Base-by-base conservation (phyloP, 768 basidiomycete species). In the Rhizopogon sp. region DNA sequence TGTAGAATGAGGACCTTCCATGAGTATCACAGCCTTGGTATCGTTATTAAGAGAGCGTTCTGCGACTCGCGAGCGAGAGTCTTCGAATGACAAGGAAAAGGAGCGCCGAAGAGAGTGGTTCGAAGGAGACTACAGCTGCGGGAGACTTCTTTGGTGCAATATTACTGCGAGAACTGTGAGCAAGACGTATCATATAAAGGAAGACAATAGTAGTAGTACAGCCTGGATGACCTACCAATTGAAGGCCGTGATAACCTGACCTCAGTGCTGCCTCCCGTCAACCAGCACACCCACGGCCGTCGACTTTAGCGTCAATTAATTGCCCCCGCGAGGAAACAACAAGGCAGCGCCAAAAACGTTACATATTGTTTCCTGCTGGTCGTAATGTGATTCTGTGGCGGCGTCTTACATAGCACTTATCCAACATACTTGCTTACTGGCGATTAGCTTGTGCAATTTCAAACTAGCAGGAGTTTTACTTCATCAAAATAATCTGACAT, bases 341-440 rank as follows among this genome's bases (percentile, higher is more conserved):
- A 49, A 49, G 47, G 47, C 47, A 22, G 47, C 47, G 47, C 16
- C 47, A 49, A 49, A 49, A 49, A 13, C 47, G 47, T 49, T 37
- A 37, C 47, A 25, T 49, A 49, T 8, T 49, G 46, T 20, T 8
- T 35, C 20, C 17, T 49, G 13, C 17, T 16, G 31, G 46, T 8
- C 31, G 35, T 49, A 37, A 37, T 49, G 47, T 49, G 47, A 49
- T 37, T 49, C 47, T 7, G 11, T 9, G 22, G 39, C 47, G 47
- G 47, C 47, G 16, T 37, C 47, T 49, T 49, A 37, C 35, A 37
- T 13, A 33, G 31, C 31, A 33, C 25, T 25, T 25, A 25, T 25
- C 25, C 25, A 25, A 20, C 20, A 20, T 20, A 20, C 20, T 20
- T 20, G 20, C 20, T 20, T 20, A 20, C 4, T 3, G 25, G 25